Evolutionary conservation across 495 filamentous ascomycete genomes (phyloP).

Genomic region (Hypoxylon cercidicola): DNA sequence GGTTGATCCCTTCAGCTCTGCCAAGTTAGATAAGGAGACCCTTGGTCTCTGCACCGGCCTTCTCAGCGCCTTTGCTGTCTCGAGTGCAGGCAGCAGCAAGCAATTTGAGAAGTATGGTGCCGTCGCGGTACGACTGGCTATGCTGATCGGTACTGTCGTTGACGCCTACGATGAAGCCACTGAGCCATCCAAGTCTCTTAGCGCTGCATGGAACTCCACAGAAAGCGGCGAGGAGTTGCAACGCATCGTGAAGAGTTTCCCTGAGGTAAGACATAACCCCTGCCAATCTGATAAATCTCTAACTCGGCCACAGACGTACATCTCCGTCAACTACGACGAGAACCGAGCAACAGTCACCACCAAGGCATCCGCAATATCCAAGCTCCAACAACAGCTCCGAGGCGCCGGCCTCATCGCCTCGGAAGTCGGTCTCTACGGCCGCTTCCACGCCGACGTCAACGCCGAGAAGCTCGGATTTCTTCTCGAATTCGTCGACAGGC

Average conservation of each 20-base stretch:
- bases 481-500: conserved; percentile 41
- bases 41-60: conserved; percentile 61
- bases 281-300: not conserved
- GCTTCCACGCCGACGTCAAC: conserved; percentile 50
- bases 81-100: conserved; percentile 37
- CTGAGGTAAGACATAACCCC: conserved; percentile 31
- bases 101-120: conserved; percentile 53
- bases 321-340: conserved; percentile 58
- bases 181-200: conserved; percentile 34
- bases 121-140: conserved; percentile 53
- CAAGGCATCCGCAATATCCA: conserved; percentile 32
- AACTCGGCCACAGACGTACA: conserved; percentile 50
- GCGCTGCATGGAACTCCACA: conserved; percentile 26
- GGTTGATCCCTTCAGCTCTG: conserved; percentile 5
- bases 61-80: conserved; percentile 54
- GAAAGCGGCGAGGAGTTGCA: conserved; percentile 20
- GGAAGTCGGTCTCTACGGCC: conserved; percentile 50
- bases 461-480: conserved; percentile 15
- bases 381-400: conserved; percentile 47
- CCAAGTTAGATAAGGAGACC: conserved; percentile 42
- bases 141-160: conserved; percentile 47
- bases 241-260: conserved; percentile 21
- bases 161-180: conserved; percentile 53
- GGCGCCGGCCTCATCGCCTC: conserved; percentile 48
- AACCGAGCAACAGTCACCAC: conserved; percentile 52